Base-by-base conservation (phyloP, 2,329 filamentous ascomycete genomes). In the Piedraia hortae region DNA sequence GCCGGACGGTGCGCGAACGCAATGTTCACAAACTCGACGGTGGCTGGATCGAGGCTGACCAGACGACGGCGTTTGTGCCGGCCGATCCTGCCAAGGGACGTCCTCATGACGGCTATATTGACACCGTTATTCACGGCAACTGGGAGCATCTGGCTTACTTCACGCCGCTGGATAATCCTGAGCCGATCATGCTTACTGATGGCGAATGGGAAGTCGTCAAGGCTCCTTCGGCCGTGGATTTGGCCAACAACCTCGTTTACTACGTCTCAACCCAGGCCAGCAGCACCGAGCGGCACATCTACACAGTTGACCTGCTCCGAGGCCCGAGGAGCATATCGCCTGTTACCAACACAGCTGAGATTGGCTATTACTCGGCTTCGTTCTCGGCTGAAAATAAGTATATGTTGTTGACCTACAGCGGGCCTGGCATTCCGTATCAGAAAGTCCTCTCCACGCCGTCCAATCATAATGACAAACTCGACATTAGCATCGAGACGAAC, bases 81-180 rank as follows among this genome's bases (percentile, higher is more conserved):
- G 73, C 77, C 3, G 75, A 91, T 41, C 59, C 71, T 11, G 44
- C 49, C 6, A 75, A 73, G 29, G 74, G 73, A 8, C 31, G 42
- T 16, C 54, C 61, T 2, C 47, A 82, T 4, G 78, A 91, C 43
- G 85, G 85, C 11, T 97, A 97, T 38, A 67, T 97, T 29, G 85
- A 97, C 44, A 78, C 72, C 0, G 53, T 93, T 27, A 71, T 93
- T 24, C 56, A 88, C 38, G 61, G 89, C 10, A 69, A 78, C 24
- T 75, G 73, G 34, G 75, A 93, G 34, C 85, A 97, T 36, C 51
- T 97, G 22, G 85, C 72, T 0, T 93, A 93, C 47, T 97, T 91
- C 41, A 68, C 70, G 0, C 82, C 85, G 2, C 47, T 93, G 23
- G 73, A 93, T 34, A 80, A 67, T 34, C 53, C 71, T 0, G 53